Evolutionary conservation across 202 grass and related monocot species (phyloP), one percentile per base, ranked within the genome.

Genomic region (Elaeis oleifera): DNA sequence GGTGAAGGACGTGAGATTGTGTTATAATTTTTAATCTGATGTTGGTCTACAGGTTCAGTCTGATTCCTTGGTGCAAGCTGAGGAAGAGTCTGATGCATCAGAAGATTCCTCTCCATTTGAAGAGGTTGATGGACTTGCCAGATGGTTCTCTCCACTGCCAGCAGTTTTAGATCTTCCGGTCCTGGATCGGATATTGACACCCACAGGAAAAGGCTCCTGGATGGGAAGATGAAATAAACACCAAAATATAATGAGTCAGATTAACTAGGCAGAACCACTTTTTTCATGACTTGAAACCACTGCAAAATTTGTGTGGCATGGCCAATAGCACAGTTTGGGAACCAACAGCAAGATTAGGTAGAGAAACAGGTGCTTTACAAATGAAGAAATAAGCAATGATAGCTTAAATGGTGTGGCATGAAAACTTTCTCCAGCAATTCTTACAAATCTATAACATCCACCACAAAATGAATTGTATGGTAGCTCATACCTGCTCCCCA

Each of bases 121-220:
- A 63, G 61, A 68, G 25, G 59, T 49, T 52, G 63, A 59, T 54
- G 76, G 79, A 73, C 60, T 76, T 59, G 81, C 87, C 44, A 83
- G 84, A 50, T 79, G 69, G 61, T 78, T 85, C 68, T 88, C 91
- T 76, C 88, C 91, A 1, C 60, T 84, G 63, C 72, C 68, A 21
- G 74, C 71, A 32, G 76, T 74, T 53, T 84, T 29, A 4, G 74
- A 82, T 72, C 87, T 85, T 58, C 84, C 91, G 23, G 84, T 85
- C 64, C 91, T 90, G 36, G 87, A 86, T 44, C 81, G 79, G 70
- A 90, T 81, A 54, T 85, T 96, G 67, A 72, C 22, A 55, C 84
- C 87, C 91, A 96, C 76, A 26, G 87, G 91, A 58, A 96, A 96
- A 21, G 91, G 91, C 75, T 96, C 91, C 91, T 96, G 60, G 9